phyloP scores from a whole-genome alignment of 306 rosid genomes.

The Sesbania bispinosa region DNA sequence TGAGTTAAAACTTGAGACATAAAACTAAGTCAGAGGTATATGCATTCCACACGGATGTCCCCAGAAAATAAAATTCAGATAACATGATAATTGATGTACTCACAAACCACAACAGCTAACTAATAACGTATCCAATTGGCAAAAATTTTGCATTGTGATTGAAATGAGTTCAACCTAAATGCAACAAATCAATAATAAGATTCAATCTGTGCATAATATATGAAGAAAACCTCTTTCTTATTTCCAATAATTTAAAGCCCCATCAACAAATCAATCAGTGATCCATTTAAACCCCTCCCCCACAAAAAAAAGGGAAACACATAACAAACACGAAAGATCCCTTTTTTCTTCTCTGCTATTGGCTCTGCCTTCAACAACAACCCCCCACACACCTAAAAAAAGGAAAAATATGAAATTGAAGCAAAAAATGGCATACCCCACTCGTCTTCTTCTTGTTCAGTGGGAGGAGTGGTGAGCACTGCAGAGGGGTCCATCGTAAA shows the following conservation, averaged over 20 bases:
- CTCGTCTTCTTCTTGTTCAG: conserved; percentile 64
- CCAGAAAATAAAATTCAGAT: not conserved
- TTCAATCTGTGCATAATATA: not conserved
- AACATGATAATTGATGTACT: not conserved
- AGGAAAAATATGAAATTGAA: not conserved
- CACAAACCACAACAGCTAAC: not conserved
- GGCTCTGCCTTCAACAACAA: not conserved
- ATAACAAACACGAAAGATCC: not conserved
- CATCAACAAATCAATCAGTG: not conserved
- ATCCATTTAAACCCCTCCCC: not conserved
- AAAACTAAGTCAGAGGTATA: not conserved
- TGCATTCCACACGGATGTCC: not conserved
- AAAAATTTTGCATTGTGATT: not conserved
- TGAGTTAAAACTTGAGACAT: not conserved
- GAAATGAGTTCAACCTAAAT: conserved; percentile 1
- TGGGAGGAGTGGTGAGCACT: conserved; percentile 45
- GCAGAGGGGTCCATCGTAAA: conserved; percentile 74
- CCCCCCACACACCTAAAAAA: not conserved
- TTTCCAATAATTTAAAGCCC: not conserved
- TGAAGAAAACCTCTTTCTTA: not conserved
- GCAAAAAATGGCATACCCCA: conserved; percentile 60
- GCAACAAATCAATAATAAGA: not conserved
- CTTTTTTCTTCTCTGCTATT: not conserved
- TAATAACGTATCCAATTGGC: not conserved
- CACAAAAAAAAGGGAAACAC: not conserved